These are phyloP conservation scores for Casuarina cunninghamiana DNA, from an alignment of 306 rosid species.

Conservation along the genomic window DNA sequence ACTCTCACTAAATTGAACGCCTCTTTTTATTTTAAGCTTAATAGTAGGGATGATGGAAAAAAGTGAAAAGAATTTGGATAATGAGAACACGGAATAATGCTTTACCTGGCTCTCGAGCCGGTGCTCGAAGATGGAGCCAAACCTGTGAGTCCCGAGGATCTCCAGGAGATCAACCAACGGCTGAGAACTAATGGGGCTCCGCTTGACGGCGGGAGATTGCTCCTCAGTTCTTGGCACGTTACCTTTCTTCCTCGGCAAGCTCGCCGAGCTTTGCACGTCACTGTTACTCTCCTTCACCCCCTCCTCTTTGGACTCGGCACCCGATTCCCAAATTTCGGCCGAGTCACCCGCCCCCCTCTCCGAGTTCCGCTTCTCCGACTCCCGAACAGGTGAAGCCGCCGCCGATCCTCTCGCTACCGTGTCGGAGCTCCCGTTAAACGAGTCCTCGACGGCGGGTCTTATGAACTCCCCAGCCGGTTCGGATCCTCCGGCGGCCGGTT, in stretches of 20 bases:
- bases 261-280: constrained; percentile 33
- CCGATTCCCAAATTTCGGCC: constrained; percentile 27
- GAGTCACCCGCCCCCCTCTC: neutral
- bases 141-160: constrained; percentile 20
- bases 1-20: neutral
- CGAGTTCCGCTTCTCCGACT: constrained; percentile 4
- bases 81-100: neutral
- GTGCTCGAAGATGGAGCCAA: constrained; percentile 28
- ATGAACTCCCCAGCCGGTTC: constrained; percentile 13
- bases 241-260: constrained; percentile 6
- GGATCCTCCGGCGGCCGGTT: neutral
- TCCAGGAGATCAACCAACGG: constrained; percentile 28
- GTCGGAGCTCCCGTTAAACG: constrained; percentile 32
- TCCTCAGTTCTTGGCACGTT: constrained; percentile 19
- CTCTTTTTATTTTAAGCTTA: neutral
- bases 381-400: neutral
- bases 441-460: constrained; percentile 28
- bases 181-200: constrained; percentile 23
- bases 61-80: neutral
- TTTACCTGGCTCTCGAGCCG: constrained; percentile 32
- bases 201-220: constrained; percentile 26
- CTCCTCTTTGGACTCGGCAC: constrained; percentile 26
- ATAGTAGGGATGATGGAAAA: neutral
- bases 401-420: constrained; percentile 25
- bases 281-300: constrained; percentile 24